Conservation (phyloP, 2,329 filamentous ascomycete species). For the Cryoendolithus antarcticus region DNA sequence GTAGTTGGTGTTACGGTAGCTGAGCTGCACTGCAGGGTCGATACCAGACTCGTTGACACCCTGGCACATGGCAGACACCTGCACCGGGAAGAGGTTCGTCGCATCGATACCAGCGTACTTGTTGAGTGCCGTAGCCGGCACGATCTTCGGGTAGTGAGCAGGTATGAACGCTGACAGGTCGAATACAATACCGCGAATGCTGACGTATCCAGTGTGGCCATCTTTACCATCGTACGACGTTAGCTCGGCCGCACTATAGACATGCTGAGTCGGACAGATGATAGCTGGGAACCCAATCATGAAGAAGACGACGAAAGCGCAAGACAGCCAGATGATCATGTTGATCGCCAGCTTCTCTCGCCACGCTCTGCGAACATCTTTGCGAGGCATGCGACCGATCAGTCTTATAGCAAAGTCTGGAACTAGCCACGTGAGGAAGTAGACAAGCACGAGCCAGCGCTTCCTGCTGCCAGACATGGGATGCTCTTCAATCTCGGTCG, state of each 20-base stretch:
- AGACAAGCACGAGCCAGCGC: slow-evolving; percentile 80
- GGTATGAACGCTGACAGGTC: slow-evolving; percentile 64
- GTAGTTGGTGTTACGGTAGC: slow-evolving; percentile 69
- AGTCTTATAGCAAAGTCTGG: slow-evolving; percentile 71
- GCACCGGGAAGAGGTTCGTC: slow-evolving; percentile 81
- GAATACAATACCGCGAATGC: slow-evolving; percentile 83
- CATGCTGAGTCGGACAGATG: slow-evolving; percentile 83
- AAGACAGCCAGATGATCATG: slow-evolving; percentile 86
- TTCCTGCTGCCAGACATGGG: slow-evolving; percentile 68
- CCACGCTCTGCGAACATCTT: slow-evolving; percentile 88
- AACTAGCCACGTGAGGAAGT: slow-evolving; percentile 70
- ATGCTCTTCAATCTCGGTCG: slow-evolving; percentile 81
- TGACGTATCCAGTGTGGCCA: slow-evolving; percentile 52
- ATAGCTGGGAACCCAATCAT: slow-evolving; percentile 75
- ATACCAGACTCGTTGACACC: slow-evolving; percentile 57
- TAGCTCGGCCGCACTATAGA: slow-evolving; percentile 70
- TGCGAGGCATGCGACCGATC: slow-evolving; percentile 75
- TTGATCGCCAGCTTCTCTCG: slow-evolving; percentile 97
- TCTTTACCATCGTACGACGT: slow-evolving; percentile 60
- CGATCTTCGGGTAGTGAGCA: slow-evolving; percentile 62
- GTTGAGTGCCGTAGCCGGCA: slow-evolving; percentile 49
- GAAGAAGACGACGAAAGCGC: slow-evolving; percentile 69
- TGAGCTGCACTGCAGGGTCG: slow-evolving; percentile 64
- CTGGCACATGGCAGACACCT: slow-evolving; percentile 82
- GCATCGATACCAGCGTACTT: slow-evolving; percentile 81